Percentiles rank a stretch among this genome's conserved stretches.
Conservation (phyloP, 1,284 basidiomycete genomes). For the Microbotryum violaceum region DNA sequence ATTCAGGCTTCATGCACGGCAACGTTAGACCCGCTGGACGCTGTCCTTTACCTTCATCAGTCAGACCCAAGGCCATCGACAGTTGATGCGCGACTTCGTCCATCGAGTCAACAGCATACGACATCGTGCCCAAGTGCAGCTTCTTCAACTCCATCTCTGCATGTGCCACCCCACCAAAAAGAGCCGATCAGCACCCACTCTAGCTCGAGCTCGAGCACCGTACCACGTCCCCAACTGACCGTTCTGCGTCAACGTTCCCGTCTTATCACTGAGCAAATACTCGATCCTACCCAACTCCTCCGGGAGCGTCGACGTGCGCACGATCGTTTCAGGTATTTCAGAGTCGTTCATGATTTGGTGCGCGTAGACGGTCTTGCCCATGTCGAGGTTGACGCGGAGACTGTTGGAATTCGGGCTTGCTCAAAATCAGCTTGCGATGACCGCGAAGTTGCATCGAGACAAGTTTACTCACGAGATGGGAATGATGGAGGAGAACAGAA, state of each 20-base stretch:
- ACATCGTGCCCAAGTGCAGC: constrained; percentile 97
- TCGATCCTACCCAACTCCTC: constrained; percentile 96
- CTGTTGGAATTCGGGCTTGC: constrained; percentile 43
- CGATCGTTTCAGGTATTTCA: constrained; percentile 92
- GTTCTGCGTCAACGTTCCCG: constrained; percentile 94
- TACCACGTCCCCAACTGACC: constrained; percentile 48
- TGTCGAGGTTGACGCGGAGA: constrained; percentile 94
- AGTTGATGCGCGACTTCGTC: constrained; percentile 92
- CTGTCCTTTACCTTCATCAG: background rate
- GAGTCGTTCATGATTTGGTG: constrained; percentile 86
- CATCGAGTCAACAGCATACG: constrained; percentile 93
- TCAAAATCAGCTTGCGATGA: background rate
- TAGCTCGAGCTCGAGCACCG: background rate
- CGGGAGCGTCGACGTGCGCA: constrained; percentile 90
- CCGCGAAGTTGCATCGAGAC: background rate
- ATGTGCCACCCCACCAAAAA: background rate
- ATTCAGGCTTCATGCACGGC: background rate
- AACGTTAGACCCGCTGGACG: background rate
- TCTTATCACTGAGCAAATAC: constrained; percentile 94
- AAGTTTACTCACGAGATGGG: constrained; percentile 73
- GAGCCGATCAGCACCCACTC: constrained; percentile 4
- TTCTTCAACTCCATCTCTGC: constrained; percentile 99
- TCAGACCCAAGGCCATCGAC: constrained; percentile 62
- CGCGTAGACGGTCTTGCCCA: constrained; percentile 98
- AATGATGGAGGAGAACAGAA: constrained; percentile 97